Evolutionary conservation across 164 flowering plant genomes (phyloP).

Genomic region (Piper longum): DNA sequence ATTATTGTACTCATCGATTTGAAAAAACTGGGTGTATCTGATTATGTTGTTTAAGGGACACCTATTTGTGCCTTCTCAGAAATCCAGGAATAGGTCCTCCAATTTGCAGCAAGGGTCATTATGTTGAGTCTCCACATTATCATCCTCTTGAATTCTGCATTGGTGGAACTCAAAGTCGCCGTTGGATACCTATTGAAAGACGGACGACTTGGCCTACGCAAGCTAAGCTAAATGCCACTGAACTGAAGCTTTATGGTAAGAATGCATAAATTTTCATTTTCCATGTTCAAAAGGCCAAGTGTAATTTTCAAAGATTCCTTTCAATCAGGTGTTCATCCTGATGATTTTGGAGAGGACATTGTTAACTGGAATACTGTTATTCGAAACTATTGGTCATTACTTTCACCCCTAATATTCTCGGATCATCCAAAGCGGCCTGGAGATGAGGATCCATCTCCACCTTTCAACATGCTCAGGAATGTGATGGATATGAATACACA

Average conservation of each 20-base stretch:
- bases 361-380: slow-evolving; percentile 48
- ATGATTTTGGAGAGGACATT: slow-evolving; percentile 57
- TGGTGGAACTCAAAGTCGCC: slow-evolving; percentile 66
- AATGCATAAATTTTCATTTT: too few relatives aligned
- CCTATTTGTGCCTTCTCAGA: slow-evolving; percentile 24
- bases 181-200: slow-evolving; percentile 78
- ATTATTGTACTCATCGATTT: neutral
- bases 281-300: too few relatives aligned
- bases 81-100: slow-evolving; percentile 34
- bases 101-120: slow-evolving; percentile 58
- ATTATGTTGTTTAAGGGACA: too few relatives aligned
- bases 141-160: slow-evolving; percentile 62
- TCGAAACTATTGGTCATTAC: slow-evolving; percentile 82
- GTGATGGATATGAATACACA: slow-evolving; percentile 96
- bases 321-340: slow-evolving; percentile 45
- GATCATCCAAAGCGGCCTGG: slow-evolving; percentile 99
- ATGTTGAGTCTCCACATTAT: slow-evolving; percentile 81
- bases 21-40: too few relatives aligned
- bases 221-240: slow-evolving; percentile 39
- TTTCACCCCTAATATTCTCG: slow-evolving; percentile 88
- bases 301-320: neutral
- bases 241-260: slow-evolving; percentile 61
- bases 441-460: slow-evolving; percentile 97
- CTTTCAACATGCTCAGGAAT: slow-evolving; percentile 91
- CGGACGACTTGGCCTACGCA: slow-evolving; percentile 74